Evolutionary conservation across 306 rosid species (phyloP).

Genomic region (Ammopiptanthus mongolicus): DNA sequence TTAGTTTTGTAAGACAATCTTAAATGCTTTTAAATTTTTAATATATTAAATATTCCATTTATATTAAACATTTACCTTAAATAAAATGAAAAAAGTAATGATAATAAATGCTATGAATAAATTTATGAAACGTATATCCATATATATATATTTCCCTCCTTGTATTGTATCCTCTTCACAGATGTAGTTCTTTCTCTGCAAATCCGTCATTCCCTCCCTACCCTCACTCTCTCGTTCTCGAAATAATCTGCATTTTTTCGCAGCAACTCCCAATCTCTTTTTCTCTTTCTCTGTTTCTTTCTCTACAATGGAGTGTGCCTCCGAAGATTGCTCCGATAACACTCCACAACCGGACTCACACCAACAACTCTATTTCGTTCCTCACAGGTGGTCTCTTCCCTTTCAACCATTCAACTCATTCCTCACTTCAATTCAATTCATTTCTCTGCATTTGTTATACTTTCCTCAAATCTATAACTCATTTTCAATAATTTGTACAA

Average conservation of each 20-base stretch:
- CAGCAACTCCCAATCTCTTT: conserved; percentile 24
- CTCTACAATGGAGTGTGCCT: conserved; percentile 37
- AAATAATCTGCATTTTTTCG: conserved; percentile 45
- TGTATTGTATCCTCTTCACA: background rate
- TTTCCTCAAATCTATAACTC: background rate
- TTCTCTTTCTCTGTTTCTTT: background rate
- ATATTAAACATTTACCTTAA: too few relatives aligned
- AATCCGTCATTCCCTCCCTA: conserved; percentile 40
- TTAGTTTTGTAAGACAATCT: too few relatives aligned
- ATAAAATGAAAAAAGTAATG: too few relatives aligned
- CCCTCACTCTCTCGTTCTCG: too few relatives aligned
- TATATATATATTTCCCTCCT: conserved; percentile 42
- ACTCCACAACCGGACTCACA: conserved; percentile 43
- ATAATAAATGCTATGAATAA: too few relatives aligned
- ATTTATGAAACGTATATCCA: background rate
- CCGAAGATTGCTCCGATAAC: conserved; percentile 63
- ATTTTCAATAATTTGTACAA: background rate
- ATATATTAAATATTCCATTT: too few relatives aligned
- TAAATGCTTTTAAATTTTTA: too few relatives aligned
- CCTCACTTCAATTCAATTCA: conserved; percentile 20
- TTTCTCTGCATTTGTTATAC: background rate
- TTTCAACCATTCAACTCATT: conserved; percentile 17
- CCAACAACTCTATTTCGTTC: conserved; percentile 88
- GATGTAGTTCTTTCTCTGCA: conserved; percentile 48
- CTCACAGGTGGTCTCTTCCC: conserved; percentile 77